Evolutionary conservation across 2,329 filamentous ascomycete genomes (phyloP).

Genomic region (Verticillium klebahnii): DNA sequence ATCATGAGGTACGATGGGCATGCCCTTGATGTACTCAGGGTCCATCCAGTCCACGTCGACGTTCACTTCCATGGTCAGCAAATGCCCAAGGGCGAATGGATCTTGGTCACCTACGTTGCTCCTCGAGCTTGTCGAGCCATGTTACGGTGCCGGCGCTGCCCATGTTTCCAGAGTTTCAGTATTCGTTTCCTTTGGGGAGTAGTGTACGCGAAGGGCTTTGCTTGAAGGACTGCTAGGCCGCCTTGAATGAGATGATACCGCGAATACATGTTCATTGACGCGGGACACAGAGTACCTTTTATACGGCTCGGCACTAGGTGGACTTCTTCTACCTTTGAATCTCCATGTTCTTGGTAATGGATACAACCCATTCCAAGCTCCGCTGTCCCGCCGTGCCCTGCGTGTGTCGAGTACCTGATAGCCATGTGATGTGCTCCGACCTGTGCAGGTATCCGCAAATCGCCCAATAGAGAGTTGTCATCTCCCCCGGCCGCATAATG

Average conservation of each 20-base stretch:
- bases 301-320: no score
- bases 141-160: slow-evolving; percentile 23
- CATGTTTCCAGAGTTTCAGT: slow-evolving; percentile 18
- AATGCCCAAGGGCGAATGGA: not conserved
- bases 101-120: slow-evolving; percentile 25
- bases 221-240: no score
- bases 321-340: not conserved
- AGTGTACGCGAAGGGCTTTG: no score
- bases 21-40: slow-evolving; percentile 38
- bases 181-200: no score
- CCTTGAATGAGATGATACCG: no score
- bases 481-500: not conserved
- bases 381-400: slow-evolving; percentile 1
- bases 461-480: not conserved
- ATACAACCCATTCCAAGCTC: not conserved
- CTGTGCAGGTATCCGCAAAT: slow-evolving; percentile 1
- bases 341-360: not conserved
- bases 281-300: no score
- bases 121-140: slow-evolving; percentile 38
- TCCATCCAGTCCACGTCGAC: slow-evolving; percentile 50
- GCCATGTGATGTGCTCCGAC: not conserved
- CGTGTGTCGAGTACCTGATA: slow-evolving; percentile 1
- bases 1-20: slow-evolving; percentile 39
- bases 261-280: no score
- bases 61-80: slow-evolving; percentile 29